Conservation (phyloP, 1,284 basidiomycete genomes). For the Moesziomyces aphidis region DNA sequence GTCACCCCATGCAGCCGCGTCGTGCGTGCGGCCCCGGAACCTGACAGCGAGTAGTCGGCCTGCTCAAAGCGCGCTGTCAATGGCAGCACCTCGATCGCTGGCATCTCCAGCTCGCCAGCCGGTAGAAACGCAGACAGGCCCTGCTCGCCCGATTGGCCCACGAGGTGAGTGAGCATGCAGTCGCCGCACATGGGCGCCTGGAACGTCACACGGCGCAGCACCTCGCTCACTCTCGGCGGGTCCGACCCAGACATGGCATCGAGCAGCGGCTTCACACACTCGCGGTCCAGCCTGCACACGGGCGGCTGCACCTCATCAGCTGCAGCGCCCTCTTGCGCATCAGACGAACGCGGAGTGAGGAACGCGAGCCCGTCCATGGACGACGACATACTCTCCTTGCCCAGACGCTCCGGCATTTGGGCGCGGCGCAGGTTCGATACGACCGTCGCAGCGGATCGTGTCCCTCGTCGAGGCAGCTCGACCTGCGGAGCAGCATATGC, state of each 20-base stretch:
- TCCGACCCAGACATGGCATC: background rate
- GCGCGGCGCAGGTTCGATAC: constrained; percentile 3
- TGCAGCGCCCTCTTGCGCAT: background rate
- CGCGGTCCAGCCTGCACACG: constrained; percentile 4
- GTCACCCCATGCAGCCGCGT: constrained; percentile 12
- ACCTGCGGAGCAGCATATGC: constrained; percentile 1
- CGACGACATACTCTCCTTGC: constrained; percentile 7
- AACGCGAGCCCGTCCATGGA: constrained; percentile 19
- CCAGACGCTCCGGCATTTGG: background rate
- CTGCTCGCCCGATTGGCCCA: constrained; percentile 5
- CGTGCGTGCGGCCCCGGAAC: background rate
- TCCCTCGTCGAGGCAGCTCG: constrained; percentile 1
- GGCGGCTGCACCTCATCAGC: background rate
- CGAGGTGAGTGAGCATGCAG: constrained; percentile 21
- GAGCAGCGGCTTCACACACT: constrained; percentile 10
- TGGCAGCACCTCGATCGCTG: constrained; percentile 2
- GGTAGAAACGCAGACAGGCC: constrained; percentile 29
- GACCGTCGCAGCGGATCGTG: background rate
- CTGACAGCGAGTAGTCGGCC: constrained; percentile 9
- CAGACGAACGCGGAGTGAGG: constrained; percentile 2
- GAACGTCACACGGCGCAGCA: constrained; percentile 6
- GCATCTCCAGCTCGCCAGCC: constrained; percentile 3
- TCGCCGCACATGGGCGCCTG: constrained; percentile 15
- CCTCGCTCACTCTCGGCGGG: background rate
- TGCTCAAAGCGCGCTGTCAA: constrained; percentile 1